phyloP scores from a whole-genome alignment of 2,329 filamentous ascomycete genomes.

The Trichoderma breve region DNA sequence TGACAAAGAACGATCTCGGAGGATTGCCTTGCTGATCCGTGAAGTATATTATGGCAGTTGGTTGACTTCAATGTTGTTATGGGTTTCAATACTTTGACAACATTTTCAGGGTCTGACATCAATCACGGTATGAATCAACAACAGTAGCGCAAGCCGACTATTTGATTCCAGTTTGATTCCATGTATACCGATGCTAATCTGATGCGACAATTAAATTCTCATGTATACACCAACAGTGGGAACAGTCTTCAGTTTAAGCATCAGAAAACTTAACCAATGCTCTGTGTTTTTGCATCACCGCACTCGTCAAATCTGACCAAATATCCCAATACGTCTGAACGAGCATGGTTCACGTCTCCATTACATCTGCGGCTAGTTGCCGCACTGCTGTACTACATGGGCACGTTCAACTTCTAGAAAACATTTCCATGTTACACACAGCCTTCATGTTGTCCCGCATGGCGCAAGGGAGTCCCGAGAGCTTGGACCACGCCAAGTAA shows the following conservation, averaged over 20 bases:
- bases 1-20: background rate
- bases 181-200: background rate
- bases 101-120: background rate
- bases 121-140: too few species aligned
- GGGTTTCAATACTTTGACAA: too few species aligned
- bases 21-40: background rate
- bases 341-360: background rate
- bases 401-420: background rate
- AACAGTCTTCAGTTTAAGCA: background rate
- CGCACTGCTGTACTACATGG: background rate
- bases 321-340: background rate
- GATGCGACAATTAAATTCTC: background rate
- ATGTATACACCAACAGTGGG: background rate
- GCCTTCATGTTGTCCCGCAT: background rate
- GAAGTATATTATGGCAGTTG: too few species aligned
- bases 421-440: background rate
- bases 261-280: background rate
- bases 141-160: background rate
- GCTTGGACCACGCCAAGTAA: background rate
- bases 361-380: background rate
- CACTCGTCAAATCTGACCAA: background rate
- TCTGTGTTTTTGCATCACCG: background rate
- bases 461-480: background rate
- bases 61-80: too few species aligned
- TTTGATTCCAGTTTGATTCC: background rate